Conservation (phyloP, 495 filamentous ascomycete species). For the Aspergillus carlsbadensis region DNA sequence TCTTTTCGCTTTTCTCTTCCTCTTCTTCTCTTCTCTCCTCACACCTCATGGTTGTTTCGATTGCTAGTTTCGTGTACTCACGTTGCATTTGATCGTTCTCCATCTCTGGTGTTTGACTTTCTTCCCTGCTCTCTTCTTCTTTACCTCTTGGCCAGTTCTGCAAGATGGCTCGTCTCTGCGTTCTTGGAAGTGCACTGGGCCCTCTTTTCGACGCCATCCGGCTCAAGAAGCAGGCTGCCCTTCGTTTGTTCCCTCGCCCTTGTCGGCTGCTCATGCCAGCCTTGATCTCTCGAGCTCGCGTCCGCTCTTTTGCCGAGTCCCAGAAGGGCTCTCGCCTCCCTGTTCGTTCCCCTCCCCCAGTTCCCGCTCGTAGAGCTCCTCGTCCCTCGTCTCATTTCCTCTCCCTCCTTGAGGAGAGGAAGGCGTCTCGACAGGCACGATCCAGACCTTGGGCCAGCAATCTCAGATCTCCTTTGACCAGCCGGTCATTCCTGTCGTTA, state of each 20-base stretch:
- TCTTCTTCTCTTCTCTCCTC: constrained; percentile 9
- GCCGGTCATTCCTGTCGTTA: constrained; percentile 6
- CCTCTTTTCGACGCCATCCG: background rate
- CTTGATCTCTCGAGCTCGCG: constrained; percentile 5
- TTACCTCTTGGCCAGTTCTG: constrained; percentile 11
- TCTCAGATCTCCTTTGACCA: constrained; percentile 3
- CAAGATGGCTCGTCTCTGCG: constrained; percentile 18
- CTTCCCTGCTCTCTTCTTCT: constrained; percentile 1
- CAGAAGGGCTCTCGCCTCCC: constrained; percentile 17
- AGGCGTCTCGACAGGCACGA: constrained; percentile 18
- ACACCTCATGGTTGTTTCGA: constrained; percentile 21
- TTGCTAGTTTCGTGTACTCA: constrained; percentile 20
- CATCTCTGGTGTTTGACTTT: constrained; percentile 8
- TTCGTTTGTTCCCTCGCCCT: constrained; percentile 12
- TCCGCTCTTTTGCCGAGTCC: constrained; percentile 18
- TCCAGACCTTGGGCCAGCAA: constrained; percentile 17
- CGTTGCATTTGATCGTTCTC: constrained; percentile 11
- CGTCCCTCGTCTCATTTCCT: background rate
- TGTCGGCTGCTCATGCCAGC: constrained; percentile 11
- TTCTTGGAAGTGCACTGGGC: constrained; percentile 9
- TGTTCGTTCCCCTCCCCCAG: constrained; percentile 11
- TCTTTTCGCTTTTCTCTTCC: constrained; percentile 6
- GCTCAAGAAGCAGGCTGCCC: constrained; percentile 19
- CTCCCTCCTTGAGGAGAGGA: constrained; percentile 17
- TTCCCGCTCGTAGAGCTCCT: background rate